Evolutionary conservation across 2,329 filamentous ascomycete genomes (phyloP).

Genomic region (Sporothrix protearum): DNA sequence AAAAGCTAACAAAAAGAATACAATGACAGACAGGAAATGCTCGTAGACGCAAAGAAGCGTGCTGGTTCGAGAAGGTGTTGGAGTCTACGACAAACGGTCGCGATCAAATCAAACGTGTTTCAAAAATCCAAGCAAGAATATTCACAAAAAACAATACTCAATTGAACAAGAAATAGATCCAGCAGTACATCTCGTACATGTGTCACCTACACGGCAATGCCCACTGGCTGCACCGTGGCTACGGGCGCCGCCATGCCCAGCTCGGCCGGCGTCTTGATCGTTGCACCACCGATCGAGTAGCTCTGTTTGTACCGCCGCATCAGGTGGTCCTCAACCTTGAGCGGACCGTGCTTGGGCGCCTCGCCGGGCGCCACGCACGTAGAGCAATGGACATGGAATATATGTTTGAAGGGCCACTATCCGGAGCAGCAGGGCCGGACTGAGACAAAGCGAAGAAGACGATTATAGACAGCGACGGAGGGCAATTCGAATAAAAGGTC

Average conservation of each 20-base stretch:
- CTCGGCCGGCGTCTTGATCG: slow-evolving; percentile 14
- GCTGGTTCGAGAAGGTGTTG: too few species aligned
- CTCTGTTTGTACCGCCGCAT: slow-evolving; percentile 32
- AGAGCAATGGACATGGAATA: slow-evolving; percentile 24
- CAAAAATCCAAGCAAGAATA: neutral
- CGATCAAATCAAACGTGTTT: neutral
- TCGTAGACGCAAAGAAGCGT: too few species aligned
- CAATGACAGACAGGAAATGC: too few species aligned
- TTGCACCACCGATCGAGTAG: slow-evolving; percentile 26
- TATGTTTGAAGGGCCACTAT: neutral
- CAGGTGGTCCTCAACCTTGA: slow-evolving; percentile 37
- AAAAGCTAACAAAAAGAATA: too few species aligned
- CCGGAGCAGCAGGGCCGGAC: neutral
- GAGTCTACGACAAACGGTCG: too few species aligned
- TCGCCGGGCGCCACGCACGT: slow-evolving; percentile 37
- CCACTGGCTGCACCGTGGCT: neutral
- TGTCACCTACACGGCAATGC: neutral
- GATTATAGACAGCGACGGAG: neutral
- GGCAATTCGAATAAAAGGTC: neutral
- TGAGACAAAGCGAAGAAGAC: neutral
- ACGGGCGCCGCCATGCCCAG: neutral
- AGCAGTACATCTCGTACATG: neutral
- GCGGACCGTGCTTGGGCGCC: slow-evolving; percentile 33
- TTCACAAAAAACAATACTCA: neutral
- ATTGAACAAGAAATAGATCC: neutral